These are phyloP conservation scores for Phytopythium mirpurense DNA, from an alignment of 352 stramenopile genomes.

Conservation along the genomic window DNA sequence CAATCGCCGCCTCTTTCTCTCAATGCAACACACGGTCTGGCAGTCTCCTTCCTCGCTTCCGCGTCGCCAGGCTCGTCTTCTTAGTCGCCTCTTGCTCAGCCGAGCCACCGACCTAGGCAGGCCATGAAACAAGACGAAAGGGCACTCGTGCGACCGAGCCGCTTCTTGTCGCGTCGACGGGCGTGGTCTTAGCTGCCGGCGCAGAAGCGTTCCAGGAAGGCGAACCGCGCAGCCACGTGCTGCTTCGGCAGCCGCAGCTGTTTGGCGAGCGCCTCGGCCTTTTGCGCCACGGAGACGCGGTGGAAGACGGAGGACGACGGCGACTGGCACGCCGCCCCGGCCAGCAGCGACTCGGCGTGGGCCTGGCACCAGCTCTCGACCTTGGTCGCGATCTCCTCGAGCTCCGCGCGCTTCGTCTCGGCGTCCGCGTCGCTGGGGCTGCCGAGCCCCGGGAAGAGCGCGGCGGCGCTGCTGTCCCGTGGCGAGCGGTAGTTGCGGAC, in stretches of 20 bases:
- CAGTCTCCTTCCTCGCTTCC: neutral
- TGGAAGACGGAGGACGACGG: constrained; percentile 13
- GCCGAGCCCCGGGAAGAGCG: constrained; percentile 17
- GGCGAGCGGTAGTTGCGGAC: constrained; percentile 41
- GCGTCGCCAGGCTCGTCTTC: constrained; percentile 1
- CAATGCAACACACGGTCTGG: too few species aligned
- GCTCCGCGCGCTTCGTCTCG: constrained; percentile 31
- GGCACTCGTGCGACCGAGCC: too few species aligned
- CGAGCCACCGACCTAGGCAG: too few species aligned
- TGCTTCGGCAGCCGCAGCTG: constrained; percentile 50
- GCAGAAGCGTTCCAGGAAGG: constrained; percentile 43
- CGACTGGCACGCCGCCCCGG: constrained; percentile 10
- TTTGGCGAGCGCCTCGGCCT: constrained; percentile 32
- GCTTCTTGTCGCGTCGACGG: neutral
- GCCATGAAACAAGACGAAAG: too few species aligned
- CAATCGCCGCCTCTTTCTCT: neutral
- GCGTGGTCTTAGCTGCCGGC: constrained; percentile 8
- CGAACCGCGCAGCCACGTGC: constrained; percentile 45
- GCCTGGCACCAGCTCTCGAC: constrained; percentile 51
- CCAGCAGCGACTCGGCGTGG: constrained; percentile 33
- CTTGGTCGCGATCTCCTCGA: constrained; percentile 43
- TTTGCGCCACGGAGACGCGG: constrained; percentile 18
- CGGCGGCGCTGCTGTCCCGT: constrained; percentile 18
- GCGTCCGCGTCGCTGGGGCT: constrained; percentile 9
- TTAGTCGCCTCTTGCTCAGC: neutral